Evolutionary conservation across 1,284 basidiomycete genomes (phyloP).

Genomic region (Anthracocystis walkeri): DNA sequence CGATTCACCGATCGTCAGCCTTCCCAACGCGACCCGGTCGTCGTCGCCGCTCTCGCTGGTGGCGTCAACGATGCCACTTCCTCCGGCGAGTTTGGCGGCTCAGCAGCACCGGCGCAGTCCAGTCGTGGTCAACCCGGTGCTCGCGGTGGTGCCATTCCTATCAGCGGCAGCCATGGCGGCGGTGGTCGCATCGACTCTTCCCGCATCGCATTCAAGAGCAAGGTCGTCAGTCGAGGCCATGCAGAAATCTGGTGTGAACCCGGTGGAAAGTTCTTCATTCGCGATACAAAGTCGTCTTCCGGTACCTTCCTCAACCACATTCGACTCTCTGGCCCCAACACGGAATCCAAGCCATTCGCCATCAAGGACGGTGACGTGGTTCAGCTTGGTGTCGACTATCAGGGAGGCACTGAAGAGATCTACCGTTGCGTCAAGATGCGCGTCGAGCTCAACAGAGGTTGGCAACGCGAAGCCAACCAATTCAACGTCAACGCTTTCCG

Average conservation of each 20-base stretch:
- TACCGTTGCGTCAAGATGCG: slow-evolving; percentile 98
- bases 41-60: slow-evolving; percentile 12
- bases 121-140: slow-evolving; percentile 47
- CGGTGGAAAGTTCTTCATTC: slow-evolving; percentile 81
- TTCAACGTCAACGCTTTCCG: slow-evolving; percentile 91
- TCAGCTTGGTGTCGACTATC: slow-evolving; percentile 97
- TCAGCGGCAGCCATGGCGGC: slow-evolving; percentile 73
- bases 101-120: slow-evolving; percentile 6
- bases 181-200: slow-evolving; percentile 60
- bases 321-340: slow-evolving; percentile 83
- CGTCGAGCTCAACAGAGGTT: slow-evolving; percentile 83
- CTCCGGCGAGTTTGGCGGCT: slow-evolving; percentile 24
- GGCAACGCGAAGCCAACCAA: slow-evolving; percentile 87
- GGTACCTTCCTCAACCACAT: slow-evolving; percentile 98
- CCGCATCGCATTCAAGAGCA: slow-evolving; percentile 87
- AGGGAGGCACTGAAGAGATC: slow-evolving; percentile 95
- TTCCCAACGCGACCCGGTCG: slow-evolving; percentile 23
- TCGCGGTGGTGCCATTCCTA: slow-evolving; percentile 46
- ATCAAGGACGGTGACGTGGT: slow-evolving; percentile 94
- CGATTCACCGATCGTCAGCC: slow-evolving; percentile 81
- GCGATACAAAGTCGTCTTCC: slow-evolving; percentile 88
- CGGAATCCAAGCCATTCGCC: slow-evolving; percentile 79
- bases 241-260: slow-evolving; percentile 89
- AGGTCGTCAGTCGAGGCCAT: slow-evolving; percentile 93
- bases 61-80: slow-evolving; percentile 10